Conservation (phyloP, 2,329 filamentous ascomycete species). For the Plectosphaerella sp. region DNA sequence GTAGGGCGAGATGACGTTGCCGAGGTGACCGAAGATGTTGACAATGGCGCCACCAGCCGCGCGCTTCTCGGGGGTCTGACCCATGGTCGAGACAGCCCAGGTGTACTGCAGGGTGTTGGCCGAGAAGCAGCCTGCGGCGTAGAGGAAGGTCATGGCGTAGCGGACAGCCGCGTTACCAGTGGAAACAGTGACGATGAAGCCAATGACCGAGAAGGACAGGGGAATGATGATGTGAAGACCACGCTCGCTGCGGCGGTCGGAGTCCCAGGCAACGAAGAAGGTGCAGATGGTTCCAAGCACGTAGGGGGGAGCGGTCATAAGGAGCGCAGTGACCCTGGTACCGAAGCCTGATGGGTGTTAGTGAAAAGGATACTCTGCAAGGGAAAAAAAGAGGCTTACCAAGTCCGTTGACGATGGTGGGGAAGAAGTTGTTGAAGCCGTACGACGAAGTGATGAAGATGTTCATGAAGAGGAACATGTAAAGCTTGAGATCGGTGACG, state of each 20-base stretch:
- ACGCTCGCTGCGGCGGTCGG: constrained; percentile 56
- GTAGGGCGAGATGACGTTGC: constrained; percentile 33
- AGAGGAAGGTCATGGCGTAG: constrained; percentile 17
- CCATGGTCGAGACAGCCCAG: constrained; percentile 25
- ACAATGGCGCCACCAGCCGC: constrained; percentile 27
- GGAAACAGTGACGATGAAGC: background rate
- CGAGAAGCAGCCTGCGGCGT: constrained; percentile 23
- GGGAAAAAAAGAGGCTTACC: constrained; percentile 21
- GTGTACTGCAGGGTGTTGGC: constrained; percentile 23
- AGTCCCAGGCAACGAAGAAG: constrained; percentile 55
- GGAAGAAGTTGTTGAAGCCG: constrained; percentile 29
- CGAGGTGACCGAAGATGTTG: constrained; percentile 28
- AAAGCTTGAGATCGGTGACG: constrained; percentile 7
- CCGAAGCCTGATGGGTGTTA: constrained; percentile 29
- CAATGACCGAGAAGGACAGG: constrained; percentile 33
- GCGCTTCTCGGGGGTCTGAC: constrained; percentile 28
- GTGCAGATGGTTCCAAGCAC: constrained; percentile 49
- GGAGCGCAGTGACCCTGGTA: constrained; percentile 38
- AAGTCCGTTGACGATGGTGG: constrained; percentile 52
- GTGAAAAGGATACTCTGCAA: background rate
- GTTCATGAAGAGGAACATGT: constrained; percentile 15
- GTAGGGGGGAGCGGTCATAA: constrained; percentile 55
- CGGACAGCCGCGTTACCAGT: constrained; percentile 4
- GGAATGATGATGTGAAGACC: constrained; percentile 56
- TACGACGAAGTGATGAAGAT: constrained; percentile 20